Conservation (phyloP, 306 rosid species). For the Rubus idaeus region DNA sequence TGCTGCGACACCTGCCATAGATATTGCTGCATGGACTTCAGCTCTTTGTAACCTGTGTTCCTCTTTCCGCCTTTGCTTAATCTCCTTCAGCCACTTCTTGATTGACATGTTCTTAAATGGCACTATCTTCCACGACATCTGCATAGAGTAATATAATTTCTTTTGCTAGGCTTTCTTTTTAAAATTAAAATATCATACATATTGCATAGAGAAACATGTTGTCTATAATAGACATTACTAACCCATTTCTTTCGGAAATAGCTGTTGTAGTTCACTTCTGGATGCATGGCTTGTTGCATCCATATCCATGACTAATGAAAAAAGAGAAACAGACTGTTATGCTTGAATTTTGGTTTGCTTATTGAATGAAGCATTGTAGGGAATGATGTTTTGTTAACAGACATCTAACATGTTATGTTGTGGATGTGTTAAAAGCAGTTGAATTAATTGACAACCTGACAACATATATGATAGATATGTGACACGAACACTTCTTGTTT, state of each 20-base stretch:
- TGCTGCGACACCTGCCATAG: conserved; percentile 92
- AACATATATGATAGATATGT: too few relatives aligned
- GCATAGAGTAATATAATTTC: conserved; percentile 15
- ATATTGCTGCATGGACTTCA: conserved; percentile 91
- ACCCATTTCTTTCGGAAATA: conserved; percentile 87
- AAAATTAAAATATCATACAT: background rate
- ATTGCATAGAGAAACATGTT: background rate
- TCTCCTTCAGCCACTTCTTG: conserved; percentile 85
- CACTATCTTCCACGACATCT: conserved; percentile 84
- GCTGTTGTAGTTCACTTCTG: conserved; percentile 83
- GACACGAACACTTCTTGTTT: background rate
- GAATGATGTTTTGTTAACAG: background rate
- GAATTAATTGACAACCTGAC: background rate
- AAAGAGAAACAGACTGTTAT: background rate
- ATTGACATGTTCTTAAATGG: conserved; percentile 70
- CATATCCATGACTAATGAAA: conserved; percentile 79
- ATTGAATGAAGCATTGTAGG: background rate
- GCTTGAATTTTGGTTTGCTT: background rate
- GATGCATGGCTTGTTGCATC: conserved; percentile 99
- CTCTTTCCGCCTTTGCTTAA: conserved; percentile 68
- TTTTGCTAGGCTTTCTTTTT: background rate
- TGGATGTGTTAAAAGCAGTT: background rate
- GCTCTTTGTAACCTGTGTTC: conserved; percentile 76
- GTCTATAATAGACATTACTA: conserved; percentile 5
- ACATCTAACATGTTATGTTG: background rate